Base-by-base conservation (phyloP, 2,329 filamentous ascomycete genomes). In the Ophioceras dolichostomum region DNA sequence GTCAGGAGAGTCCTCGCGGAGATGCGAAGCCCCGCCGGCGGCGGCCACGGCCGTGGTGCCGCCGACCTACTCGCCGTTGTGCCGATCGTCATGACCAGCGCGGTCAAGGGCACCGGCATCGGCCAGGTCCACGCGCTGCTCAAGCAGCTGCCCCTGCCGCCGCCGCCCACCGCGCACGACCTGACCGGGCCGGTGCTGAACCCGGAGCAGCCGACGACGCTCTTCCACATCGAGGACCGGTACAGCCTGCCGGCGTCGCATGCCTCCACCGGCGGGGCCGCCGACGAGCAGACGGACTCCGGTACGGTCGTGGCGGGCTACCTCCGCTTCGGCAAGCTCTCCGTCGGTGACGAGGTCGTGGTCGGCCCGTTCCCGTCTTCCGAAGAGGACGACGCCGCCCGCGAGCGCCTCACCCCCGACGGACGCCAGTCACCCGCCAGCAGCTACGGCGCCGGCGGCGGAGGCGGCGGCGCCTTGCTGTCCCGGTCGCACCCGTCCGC, bases 151-250 rank as follows among this genome's bases (percentile, higher is more conserved):
- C 88, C 88, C 0, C 66, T 89, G 17, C 79, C 80, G 6, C 60
- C 67, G 2, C 49, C 57, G 1, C 69, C 70, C 7, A 72, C 68
- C 2, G 53, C 68, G 1, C 61, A 63, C 35, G 72, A 77, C 45
- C 73, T 67, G 42, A 58, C 69, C n/a, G 69, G 70, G 1, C 61
- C 62, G 30, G 63, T 62, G 2, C 51, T 76, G 37, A 76, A 76
- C 40, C 73, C 74, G 1, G 67, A 76, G 41, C 68, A 73, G 39
- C 73, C 76, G 2, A 62, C 64, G 4, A 73, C 73, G 24, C 61
- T 95, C 2, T 96, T 96, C 50, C 83, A 95, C 51, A 73, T 96
- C 18, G 89, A 96, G 52, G 89, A 95, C 47, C 77, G 87, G 1
- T 96, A 94, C 55, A 83, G 73, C 40, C 71, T 88, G 12, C 73